These are phyloP conservation scores for Tritrichomonas musculus DNA, from an alignment of 208 protist genomes.

Conservation along the genomic window DNA sequence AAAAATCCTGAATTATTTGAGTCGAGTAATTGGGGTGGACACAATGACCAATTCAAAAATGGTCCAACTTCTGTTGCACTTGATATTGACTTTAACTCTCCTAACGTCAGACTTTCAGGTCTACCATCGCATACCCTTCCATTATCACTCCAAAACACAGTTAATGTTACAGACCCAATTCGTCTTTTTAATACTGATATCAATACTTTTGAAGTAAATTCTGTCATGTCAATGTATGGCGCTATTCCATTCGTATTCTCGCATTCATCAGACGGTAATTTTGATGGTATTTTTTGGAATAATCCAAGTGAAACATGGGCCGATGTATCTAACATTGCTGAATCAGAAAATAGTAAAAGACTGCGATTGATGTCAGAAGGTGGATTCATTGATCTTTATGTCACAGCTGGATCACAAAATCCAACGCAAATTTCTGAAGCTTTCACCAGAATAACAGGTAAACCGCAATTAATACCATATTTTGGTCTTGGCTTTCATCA, in stretches of 20 bases:
- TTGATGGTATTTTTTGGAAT: background rate
- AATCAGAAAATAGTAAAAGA: background rate
- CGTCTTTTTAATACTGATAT: background rate
- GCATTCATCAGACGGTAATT: background rate
- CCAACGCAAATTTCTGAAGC: conserved; percentile 71
- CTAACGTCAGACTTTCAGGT: background rate
- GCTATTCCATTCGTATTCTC: background rate
- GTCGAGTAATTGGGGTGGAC: background rate
- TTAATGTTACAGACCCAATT: background rate
- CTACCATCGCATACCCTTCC: conserved; percentile 9
- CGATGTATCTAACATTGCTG: background rate
- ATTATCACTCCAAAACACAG: background rate
- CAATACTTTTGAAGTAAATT: background rate
- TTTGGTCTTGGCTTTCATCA: conserved; percentile 94
- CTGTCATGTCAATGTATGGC: background rate
- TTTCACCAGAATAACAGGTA: conserved; percentile 78
- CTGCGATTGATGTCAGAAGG: conserved; percentile 79
- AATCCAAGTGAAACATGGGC: conserved; percentile 21
- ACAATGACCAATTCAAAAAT: background rate
- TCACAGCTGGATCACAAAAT: conserved; percentile 75
- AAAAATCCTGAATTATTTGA: background rate
- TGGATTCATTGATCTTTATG: conserved; percentile 84
- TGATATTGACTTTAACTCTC: background rate
- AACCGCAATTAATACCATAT: conserved; percentile 76
- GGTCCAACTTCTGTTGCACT: conserved; percentile 22